phyloP scores from a whole-genome alignment of 1,284 basidiomycete genomes.

The Rhodotorula sp. region DNA sequence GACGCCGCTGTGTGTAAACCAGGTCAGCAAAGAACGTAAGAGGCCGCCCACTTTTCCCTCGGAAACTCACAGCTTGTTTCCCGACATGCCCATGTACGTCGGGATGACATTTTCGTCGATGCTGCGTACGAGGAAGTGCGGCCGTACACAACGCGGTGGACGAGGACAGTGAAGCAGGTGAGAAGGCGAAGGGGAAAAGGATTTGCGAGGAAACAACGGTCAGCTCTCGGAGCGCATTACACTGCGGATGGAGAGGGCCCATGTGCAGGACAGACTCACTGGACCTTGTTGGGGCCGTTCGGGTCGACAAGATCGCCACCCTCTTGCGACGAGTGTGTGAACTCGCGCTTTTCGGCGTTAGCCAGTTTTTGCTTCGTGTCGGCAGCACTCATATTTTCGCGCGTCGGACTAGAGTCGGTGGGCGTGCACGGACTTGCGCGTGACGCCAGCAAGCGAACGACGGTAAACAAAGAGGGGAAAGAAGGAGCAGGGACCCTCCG shows the following conservation, averaged over 20 bases:
- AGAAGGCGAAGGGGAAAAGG: too few relatives aligned
- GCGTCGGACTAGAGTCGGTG: not conserved
- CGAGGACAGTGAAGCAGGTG: not conserved
- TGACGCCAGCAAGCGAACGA: not conserved
- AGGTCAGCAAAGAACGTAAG: not conserved
- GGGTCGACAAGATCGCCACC: not conserved
- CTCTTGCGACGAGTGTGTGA: not conserved
- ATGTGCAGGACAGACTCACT: not conserved
- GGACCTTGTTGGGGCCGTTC: not conserved
- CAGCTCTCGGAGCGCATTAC: too few relatives aligned
- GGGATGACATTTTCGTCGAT: constrained; percentile 14
- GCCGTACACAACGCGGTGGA: not conserved
- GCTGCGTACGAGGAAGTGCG: not conserved
- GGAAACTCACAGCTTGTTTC: constrained; percentile 16
- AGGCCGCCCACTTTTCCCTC: not conserved
- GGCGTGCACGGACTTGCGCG: not conserved
- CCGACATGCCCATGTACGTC: constrained; percentile 22
- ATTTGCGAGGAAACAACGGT: too few relatives aligned
- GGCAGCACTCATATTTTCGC: not conserved
- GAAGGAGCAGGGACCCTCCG: too few relatives aligned
- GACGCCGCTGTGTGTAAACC: not conserved
- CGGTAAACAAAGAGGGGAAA: not conserved
- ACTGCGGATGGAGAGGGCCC: too few relatives aligned
- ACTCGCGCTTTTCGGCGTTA: constrained; percentile 14
- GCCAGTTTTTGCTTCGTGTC: constrained; percentile 1